Evolutionary conservation across 805 yeast species (phyloP).

Genomic region (Nakazawaea sp.): DNA sequence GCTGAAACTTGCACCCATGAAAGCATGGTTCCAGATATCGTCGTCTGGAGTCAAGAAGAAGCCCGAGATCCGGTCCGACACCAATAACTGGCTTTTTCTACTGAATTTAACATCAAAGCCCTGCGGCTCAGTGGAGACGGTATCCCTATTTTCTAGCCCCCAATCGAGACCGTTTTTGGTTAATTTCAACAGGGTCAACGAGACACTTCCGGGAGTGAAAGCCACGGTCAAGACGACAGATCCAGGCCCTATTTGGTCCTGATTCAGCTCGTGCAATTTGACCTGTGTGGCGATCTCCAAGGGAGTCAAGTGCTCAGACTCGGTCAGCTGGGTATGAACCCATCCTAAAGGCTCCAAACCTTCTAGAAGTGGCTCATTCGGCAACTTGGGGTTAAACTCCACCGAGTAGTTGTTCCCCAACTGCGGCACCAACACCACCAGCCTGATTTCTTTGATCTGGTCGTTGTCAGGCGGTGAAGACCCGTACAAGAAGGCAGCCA

Average conservation of each 20-base stretch:
- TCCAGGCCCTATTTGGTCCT: constrained; percentile 32
- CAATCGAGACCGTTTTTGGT: constrained; percentile 65
- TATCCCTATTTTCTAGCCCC: constrained; percentile 63
- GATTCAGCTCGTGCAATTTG: constrained; percentile 23
- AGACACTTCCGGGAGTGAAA: constrained; percentile 78
- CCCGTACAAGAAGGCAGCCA: constrained; percentile 80
- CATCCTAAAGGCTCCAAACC: constrained; percentile 81
- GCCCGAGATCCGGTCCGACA: constrained; percentile 74
- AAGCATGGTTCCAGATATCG: constrained; percentile 85
- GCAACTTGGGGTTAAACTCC: constrained; percentile 46
- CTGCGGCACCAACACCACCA: constrained; percentile 82
- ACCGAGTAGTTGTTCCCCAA: constrained; percentile 65
- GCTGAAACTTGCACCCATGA: constrained; percentile 81
- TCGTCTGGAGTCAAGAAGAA: constrained; percentile 81
- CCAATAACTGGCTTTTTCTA: constrained; percentile 55
- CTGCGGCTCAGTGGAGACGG: constrained; percentile 47
- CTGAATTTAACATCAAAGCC: constrained; percentile 64
- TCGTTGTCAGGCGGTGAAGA: constrained; percentile 64
- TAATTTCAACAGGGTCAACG: constrained; percentile 60
- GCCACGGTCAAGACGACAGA: constrained; percentile 58
- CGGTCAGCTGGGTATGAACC: constrained; percentile 85
- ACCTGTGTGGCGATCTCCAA: constrained; percentile 63
- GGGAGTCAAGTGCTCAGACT: constrained; percentile 55
- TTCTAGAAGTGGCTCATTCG: constrained; percentile 33
- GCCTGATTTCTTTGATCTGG: constrained; percentile 69